Conservation (phyloP, 192 early-diverging fungal species). For the Coemansia nantahalensis region DNA sequence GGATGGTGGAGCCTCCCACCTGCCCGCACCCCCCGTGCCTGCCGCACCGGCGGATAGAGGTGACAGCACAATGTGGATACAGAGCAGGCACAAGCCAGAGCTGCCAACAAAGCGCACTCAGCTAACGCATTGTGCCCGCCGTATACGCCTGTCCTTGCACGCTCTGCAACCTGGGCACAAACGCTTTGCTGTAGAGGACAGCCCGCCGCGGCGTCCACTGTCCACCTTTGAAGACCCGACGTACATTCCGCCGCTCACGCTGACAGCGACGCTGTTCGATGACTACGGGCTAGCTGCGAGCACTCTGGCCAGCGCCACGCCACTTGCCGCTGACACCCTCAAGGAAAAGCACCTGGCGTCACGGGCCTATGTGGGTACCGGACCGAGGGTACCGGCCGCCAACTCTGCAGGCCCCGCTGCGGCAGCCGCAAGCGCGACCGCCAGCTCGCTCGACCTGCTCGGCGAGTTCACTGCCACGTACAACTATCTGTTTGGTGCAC, state of each 20-base stretch:
- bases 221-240: conserved; percentile 45
- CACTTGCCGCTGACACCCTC: conserved; percentile 1
- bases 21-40: no score
- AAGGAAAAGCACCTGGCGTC: not conserved
- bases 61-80: not conserved
- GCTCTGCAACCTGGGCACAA: not conserved
- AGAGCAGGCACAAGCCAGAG: not conserved
- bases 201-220: conserved; percentile 41
- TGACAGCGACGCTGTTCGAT: conserved; percentile 42
- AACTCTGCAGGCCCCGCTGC: not conserved
- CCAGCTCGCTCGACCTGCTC: conserved; percentile 18
- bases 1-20: no score
- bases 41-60: no score
- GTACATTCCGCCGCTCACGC: conserved; percentile 52
- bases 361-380: no score
- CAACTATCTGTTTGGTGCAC: conserved; percentile 39
- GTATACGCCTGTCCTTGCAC: no score
- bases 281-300: conserved; percentile 16
- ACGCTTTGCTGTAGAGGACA: conserved; percentile 25
- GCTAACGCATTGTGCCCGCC: not conserved
- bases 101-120: not conserved
- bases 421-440: not conserved
- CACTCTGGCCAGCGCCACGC: not conserved
- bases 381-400: no score
- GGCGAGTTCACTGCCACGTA: conserved; percentile 48